Evolutionary conservation across 768 basidiomycete species (phyloP), one percentile per base, ranked within the genome.

Genomic region (Boletales sp.): DNA sequence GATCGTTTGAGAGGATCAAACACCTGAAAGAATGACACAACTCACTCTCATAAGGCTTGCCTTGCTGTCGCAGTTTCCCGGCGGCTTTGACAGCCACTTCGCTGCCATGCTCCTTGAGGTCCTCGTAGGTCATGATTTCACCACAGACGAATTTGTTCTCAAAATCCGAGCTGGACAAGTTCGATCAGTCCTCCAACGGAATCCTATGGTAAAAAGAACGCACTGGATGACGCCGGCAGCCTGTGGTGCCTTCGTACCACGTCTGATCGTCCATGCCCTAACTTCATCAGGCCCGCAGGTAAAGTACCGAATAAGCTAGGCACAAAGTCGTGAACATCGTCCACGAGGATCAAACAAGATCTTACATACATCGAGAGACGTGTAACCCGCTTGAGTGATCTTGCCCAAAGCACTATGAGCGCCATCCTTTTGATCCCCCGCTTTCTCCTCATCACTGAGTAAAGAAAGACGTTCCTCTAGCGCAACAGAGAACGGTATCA

Each of bases 161-260:
- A 65, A 98, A 97, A 71, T 97, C 94, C 45, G 91, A 86, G 77
- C 89, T 91, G 52, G 32, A 44, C 36, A 17, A 8, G 17, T 36
- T 36, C 47, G 17, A 54, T 50, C 12, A 27, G 5, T 19, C 19
- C 39, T 17, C 5, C 15, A 30, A 42, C 34, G 10, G 14, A 21
- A 35, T 13, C 6, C 21, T 11, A 6, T 4, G n/a, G 6, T 21
- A 8, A n/a, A 15, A 19, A 40, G 17, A 12, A 76, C 87, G 44
- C 64, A 92, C 87, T 98, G 95, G 64, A 98, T 98, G 56, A 98
- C 93, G 69, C 97, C 97, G 35, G 97, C 97, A 8, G 97, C 97
- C 66, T 93, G 89, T 3, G 95, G 97, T 1, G 97, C 95, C 67
- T 94, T 97, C 24, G 87, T 94, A 18, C 92, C 94, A 51, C 82